These are phyloP conservation scores for Cokeromyces recurvatus DNA, from an alignment of 371 early-diverging fungal genomes.

Conservation along the genomic window DNA sequence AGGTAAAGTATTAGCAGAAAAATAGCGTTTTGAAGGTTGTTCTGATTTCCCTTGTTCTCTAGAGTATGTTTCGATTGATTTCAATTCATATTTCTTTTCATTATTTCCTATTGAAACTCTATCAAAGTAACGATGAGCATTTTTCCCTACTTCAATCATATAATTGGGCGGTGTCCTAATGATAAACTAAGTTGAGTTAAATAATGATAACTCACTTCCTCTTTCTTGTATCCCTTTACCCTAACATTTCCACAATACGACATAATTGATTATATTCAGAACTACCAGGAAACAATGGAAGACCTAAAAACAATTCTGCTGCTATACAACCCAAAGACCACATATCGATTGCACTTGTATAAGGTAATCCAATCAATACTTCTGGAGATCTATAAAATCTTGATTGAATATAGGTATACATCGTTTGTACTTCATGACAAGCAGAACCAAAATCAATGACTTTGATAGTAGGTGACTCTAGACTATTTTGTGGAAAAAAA, in stretches of 20 bases:
- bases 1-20: constrained; percentile 73
- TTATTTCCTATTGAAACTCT: constrained; percentile 37
- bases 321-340: constrained; percentile 99
- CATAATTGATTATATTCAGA: constrained; percentile 93
- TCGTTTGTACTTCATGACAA: constrained; percentile 85
- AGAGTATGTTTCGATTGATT: constrained; percentile 79
- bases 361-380: constrained; percentile 87
- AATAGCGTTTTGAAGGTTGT: constrained; percentile 90
- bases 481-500: constrained; percentile 23
- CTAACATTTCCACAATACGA: constrained; percentile 88
- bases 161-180: constrained; percentile 72
- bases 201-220: too few relatives aligned
- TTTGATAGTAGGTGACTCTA: constrained; percentile 87
- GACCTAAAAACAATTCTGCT: constrained; percentile 88
- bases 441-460: constrained; percentile 99
- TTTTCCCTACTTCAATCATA: constrained; percentile 92
- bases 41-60: constrained; percentile 70
- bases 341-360: constrained; percentile 95
- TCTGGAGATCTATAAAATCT: constrained; percentile 98
- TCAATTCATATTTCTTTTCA: constrained; percentile 63
- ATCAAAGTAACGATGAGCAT: constrained; percentile 79
- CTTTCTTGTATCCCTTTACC: constrained; percentile 40
- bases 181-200: not conserved
- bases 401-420: constrained; percentile 95
- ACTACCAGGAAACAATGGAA: constrained; percentile 96